Evolutionary conservation across 345 rosid genomes (phyloP), one percentile per base, ranked within the genome.

Genomic region (Melaleuca alternifolia): DNA sequence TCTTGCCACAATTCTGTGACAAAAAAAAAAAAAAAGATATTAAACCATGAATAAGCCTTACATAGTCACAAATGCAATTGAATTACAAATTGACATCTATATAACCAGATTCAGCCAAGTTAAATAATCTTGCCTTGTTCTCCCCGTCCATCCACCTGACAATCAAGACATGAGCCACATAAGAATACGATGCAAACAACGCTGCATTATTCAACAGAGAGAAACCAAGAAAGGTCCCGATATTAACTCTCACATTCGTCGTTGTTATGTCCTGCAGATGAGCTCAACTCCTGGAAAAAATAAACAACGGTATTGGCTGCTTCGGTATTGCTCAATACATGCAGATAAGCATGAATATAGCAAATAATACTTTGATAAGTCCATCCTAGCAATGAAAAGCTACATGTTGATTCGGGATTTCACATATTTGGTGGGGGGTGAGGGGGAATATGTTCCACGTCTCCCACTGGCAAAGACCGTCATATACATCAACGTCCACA

Each of bases 121-220:
- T 50, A 15, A 44, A 51, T 48, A 10, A 26, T 46, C 84, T 88
- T 81, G 91, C 95, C 92, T 92, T 15, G 93, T 94, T 91, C 97
- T 92, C 84, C 83, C 90, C 41, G 96, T 91, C 93, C 92, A 92
- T 86, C 92, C 93, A 89, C 92, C 98, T 96, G 95, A 86, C 56
- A 54, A 54, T 51, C 53, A 83, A 83, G 14, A 51, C 30, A 28
- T 52, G 48, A 83, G 26, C 57, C 85, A 46, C 54, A 83, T 83
- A 51, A 83, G 57, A 51, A 24, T 28, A 26, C 23, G 14, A 83
- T 51, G 57, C 46, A 83, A 28, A 85, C 54, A 89, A 86, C 81
- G 54, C 54, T 83, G 54, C 88, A 41, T 13, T 84, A 11, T 6
- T 18, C 30, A n/a, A 54, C 48, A 54, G 51, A 37, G 23, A 56